Evolutionary conservation across 2,329 filamentous ascomycete genomes (phyloP).

Genomic region (Exutisphaerella laricina): DNA sequence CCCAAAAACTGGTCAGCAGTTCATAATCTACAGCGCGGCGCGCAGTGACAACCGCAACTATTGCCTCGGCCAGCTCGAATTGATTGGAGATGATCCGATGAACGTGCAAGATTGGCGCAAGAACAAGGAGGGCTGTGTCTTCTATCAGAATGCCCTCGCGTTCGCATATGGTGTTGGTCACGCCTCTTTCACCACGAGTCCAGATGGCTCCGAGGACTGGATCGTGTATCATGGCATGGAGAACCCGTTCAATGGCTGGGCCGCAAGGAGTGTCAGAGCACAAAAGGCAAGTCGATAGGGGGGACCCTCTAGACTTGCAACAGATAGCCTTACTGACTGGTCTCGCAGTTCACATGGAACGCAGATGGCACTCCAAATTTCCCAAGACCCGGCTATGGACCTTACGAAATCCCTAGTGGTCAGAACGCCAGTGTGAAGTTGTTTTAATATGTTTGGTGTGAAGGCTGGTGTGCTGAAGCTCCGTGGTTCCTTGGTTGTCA

Average conservation of each 20-base stretch:
- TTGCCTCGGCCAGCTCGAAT: constrained; percentile 48
- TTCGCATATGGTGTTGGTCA: constrained; percentile 47
- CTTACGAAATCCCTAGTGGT: constrained; percentile 39
- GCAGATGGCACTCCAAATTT: constrained; percentile 45
- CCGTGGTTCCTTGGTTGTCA: background rate
- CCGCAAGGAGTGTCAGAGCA: constrained; percentile 43
- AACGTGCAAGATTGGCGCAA: constrained; percentile 46
- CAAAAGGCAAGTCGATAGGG: constrained; percentile 36
- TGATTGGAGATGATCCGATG: constrained; percentile 47
- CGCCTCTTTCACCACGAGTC: constrained; percentile 47
- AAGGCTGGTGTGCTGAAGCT: background rate
- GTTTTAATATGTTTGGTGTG: constrained; percentile 8
- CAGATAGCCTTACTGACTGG: too few species aligned
- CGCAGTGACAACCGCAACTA: constrained; percentile 50
- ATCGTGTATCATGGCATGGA: constrained; percentile 51
- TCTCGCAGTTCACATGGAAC: constrained; percentile 42
- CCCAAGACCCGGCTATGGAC: constrained; percentile 46
- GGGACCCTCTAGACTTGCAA: too few species aligned
- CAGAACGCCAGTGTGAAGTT: constrained; percentile 41
- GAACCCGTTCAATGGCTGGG: constrained; percentile 45
- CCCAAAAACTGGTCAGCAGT: constrained; percentile 42
- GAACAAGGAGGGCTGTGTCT: constrained; percentile 43
- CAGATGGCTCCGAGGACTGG: constrained; percentile 45
- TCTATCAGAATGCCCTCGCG: constrained; percentile 45
- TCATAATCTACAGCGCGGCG: constrained; percentile 47